Evolutionary conservation across 2,329 filamentous ascomycete species (phyloP), one percentile per base, ranked within the genome.

Genomic region (Claviceps africana): DNA sequence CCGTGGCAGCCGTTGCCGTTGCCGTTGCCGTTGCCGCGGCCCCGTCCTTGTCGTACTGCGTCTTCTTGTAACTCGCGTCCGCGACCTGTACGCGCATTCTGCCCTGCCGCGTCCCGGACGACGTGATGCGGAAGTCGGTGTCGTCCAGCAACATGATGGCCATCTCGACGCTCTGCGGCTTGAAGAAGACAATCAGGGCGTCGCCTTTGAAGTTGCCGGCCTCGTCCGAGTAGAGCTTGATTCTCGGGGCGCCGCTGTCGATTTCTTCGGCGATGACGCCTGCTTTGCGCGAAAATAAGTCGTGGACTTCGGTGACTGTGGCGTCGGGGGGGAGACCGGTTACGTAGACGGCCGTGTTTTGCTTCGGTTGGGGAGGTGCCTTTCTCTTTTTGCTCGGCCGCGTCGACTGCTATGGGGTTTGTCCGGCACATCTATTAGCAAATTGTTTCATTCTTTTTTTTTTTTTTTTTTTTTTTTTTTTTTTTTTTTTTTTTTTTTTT

Each of bases 191-290:
- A 51, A 98, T 75, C 33, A 98, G 76, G 2, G 88, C 90, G 64
- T 97, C 90, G 55, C 93, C 93, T 65, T 96, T 97, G 75, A 95
- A 95, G 17, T 81, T 79, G 21, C 89, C 93, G 1, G 83, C 70
- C 1, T 85, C 81, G 64, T 96, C 83, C 21, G 75, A 81, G 70
- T 98, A 98, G 67, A 98, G 81, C 71, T 95, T 97, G 69, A 98
- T 91, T 39, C 93, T 84, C 45, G 88, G 88, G 46, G 82, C 79
- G 53, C 88, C 86, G 61, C 83, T 89, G 62, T 96, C 90, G 57
- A 95, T 90, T 68, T 95, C 87, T 68, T 97, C 90, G 48, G 91
- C 88, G 57, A 98, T 90, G 58, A 97, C 85, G 55, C 90, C 90
- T 62, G 81, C 94, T 65, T 88, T 91, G 56, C 78, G 72, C 48